A percentile compares a stretch with the other conserved stretches of the same genome.
Evolutionary conservation across 208 protist genomes (phyloP).

Genomic region (Acanthamoeba castellanii): DNA sequence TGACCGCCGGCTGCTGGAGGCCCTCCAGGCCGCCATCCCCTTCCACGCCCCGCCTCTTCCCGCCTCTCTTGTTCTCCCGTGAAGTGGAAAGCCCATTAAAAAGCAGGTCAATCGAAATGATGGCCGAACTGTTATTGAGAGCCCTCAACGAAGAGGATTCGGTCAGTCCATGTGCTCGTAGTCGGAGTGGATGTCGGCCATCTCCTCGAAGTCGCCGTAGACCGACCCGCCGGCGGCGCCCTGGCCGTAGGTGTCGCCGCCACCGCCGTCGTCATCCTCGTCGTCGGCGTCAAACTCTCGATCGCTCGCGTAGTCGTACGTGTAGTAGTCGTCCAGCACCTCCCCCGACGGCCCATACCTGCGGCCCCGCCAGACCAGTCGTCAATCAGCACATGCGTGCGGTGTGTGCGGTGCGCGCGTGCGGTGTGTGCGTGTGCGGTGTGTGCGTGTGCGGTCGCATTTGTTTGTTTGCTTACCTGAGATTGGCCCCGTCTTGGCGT

Average conservation of each 20-base stretch:
- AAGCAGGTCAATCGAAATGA: no score
- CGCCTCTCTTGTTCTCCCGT: neutral
- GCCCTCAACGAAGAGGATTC: no score
- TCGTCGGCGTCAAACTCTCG: neutral
- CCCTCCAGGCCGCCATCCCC: neutral
- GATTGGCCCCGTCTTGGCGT: neutral
- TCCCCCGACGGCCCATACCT: neutral
- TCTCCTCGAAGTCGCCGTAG: conserved; percentile 5
- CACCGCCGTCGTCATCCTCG: neutral
- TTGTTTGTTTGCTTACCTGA: no score
- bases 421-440: no score
- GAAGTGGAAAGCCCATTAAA: no score
- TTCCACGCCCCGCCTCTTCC: neutral
- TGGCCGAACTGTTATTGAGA: no score
- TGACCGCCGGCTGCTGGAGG: conserved; percentile 85
- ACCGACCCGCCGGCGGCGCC: neutral
- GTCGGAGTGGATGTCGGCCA: conserved; percentile 1
- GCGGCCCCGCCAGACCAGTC: neutral
- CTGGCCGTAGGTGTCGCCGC: neutral
- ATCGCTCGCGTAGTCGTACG: neutral
- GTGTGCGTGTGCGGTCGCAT: no score
- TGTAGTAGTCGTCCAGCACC: conserved; percentile 25
- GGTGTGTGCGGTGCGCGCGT: no score
- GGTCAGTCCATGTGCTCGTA: conserved; percentile 1
- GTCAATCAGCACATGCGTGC: no score